Evolutionary conservation across 768 basidiomycete species (phyloP).

Genomic region (Trametes cingulata): DNA sequence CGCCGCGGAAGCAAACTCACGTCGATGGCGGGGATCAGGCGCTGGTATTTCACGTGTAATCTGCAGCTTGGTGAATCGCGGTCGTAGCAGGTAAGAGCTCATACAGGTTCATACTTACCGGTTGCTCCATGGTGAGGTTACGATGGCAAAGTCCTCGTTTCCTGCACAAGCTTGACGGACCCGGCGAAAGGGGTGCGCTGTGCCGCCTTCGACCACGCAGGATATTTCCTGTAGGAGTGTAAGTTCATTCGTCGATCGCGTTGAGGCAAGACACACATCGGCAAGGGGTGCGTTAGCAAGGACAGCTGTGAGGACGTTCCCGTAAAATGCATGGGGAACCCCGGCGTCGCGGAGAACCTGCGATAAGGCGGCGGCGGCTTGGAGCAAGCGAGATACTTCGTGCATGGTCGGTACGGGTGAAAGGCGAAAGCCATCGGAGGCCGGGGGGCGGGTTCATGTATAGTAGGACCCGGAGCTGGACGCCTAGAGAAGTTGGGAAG

Average conservation of each 20-base stretch:
- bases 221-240: constrained; percentile 65
- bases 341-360: constrained; percentile 52
- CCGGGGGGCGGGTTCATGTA: constrained; percentile 16
- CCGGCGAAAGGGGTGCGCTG: constrained; percentile 71
- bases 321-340: constrained; percentile 83
- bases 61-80: constrained; percentile 39
- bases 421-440: constrained; percentile 28
- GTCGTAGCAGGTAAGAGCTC: neutral
- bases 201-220: constrained; percentile 80
- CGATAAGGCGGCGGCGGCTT: constrained; percentile 78
- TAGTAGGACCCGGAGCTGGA: constrained; percentile 10
- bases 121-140: constrained; percentile 84
- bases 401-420: constrained; percentile 58
- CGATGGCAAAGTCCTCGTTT: constrained; percentile 63
- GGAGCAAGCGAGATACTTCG: constrained; percentile 72
- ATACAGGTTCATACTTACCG: constrained; percentile 47
- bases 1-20: constrained; percentile 41
- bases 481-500: constrained; percentile 27
- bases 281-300: constrained; percentile 65
- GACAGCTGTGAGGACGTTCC: constrained; percentile 68
- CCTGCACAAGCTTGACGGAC: constrained; percentile 74
- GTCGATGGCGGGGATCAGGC: constrained; percentile 75
- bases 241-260: constrained; percentile 7
- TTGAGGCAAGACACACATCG: constrained; percentile 51
- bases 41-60: constrained; percentile 73